Evolutionary conservation across 2,329 filamentous ascomycete genomes (phyloP).

Genomic region (Metarhizium brunneum): DNA sequence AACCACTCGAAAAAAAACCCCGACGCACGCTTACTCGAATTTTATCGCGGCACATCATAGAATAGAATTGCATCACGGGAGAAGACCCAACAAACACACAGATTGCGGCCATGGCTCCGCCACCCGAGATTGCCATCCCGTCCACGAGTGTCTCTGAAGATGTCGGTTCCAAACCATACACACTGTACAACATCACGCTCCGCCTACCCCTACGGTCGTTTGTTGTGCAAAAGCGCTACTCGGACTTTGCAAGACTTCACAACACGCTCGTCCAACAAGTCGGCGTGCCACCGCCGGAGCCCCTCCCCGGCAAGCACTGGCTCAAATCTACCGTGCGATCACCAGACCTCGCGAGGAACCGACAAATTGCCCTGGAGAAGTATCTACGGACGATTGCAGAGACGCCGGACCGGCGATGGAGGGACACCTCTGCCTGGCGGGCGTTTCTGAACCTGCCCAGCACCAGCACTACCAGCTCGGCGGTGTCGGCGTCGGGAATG

Average conservation of each 20-base stretch:
- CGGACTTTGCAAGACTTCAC: constrained; percentile 65
- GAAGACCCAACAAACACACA: constrained; percentile 10
- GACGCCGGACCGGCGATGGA: constrained; percentile 66
- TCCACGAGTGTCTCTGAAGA: constrained; percentile 50
- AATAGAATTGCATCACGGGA: not conserved
- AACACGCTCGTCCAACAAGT: constrained; percentile 48
- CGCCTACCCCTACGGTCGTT: constrained; percentile 68
- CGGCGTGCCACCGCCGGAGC: constrained; percentile 53
- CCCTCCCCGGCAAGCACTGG: constrained; percentile 68
- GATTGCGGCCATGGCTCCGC: constrained; percentile 47
- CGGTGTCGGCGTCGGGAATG: constrained; percentile 36
- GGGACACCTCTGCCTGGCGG: constrained; percentile 63
- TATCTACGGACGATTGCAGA: constrained; percentile 67
- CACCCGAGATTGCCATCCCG: constrained; percentile 58
- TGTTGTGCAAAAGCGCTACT: constrained; percentile 73
- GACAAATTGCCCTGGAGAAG: constrained; percentile 57
- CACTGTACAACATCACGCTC: constrained; percentile 69
- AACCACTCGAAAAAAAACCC: no score
- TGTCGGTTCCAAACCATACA: constrained; percentile 54
- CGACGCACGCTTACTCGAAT: no score
- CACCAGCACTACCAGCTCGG: constrained; percentile 37
- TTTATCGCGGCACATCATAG: not conserved
- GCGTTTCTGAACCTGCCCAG: constrained; percentile 62
- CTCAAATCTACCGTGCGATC: constrained; percentile 63
- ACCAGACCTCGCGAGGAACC: constrained; percentile 58